Evolutionary conservation across 2,329 filamentous ascomycete genomes (phyloP).

Genomic region (Lasiodiplodia hormozganensis): DNA sequence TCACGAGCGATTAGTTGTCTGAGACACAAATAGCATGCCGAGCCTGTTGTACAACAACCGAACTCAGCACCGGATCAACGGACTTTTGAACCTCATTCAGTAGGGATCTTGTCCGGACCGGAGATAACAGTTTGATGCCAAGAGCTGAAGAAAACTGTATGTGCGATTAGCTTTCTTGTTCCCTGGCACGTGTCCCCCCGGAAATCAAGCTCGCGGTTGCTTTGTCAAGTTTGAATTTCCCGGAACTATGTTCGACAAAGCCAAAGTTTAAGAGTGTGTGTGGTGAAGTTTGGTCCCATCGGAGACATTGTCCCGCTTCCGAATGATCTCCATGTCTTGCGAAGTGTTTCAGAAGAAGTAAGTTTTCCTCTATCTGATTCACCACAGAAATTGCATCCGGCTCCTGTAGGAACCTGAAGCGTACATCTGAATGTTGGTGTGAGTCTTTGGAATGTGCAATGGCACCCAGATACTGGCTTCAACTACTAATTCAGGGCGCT

Average conservation of each 20-base stretch:
- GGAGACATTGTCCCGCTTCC: not conserved
- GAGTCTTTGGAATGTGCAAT: too few species aligned
- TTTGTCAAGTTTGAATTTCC: not conserved
- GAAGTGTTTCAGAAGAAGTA: too few species aligned
- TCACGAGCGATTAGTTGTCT: not conserved
- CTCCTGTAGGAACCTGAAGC: too few species aligned
- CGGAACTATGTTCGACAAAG: not conserved
- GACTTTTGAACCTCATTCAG: not conserved
- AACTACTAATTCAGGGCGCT: too few species aligned
- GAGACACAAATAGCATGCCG: conserved; percentile 1
- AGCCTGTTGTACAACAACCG: not conserved
- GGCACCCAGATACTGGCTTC: too few species aligned
- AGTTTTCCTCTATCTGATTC: too few species aligned
- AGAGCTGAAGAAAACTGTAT: not conserved
- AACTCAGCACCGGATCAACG: not conserved
- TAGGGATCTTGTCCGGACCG: not conserved
- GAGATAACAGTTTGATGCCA: too few species aligned
- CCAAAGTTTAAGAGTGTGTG: not conserved
- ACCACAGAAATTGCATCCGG: too few species aligned
- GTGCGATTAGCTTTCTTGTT: not conserved
- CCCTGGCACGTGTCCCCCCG: too few species aligned
- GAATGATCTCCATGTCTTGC: not conserved
- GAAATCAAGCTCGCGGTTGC: too few species aligned
- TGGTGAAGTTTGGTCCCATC: not conserved
- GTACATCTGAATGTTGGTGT: too few species aligned